These are phyloP conservation scores for Samsoniella hepiali DNA, from an alignment of 2,329 filamentous ascomycete species.

Conservation along the genomic window DNA sequence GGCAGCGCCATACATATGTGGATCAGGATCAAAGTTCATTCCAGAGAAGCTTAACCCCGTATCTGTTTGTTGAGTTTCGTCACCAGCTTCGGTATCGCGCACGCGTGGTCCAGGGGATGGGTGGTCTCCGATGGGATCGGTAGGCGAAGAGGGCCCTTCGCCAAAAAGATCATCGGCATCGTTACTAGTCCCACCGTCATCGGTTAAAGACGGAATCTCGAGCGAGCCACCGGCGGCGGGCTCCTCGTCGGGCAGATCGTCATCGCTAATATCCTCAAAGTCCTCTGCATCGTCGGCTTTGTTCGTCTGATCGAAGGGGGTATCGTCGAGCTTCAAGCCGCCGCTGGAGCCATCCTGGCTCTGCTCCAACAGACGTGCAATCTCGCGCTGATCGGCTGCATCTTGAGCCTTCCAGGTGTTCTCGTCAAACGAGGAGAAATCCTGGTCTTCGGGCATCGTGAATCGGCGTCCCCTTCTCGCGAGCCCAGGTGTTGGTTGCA, in stretches of 20 bases:
- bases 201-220: conserved; percentile 53
- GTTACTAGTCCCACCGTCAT: conserved; percentile 59
- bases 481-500: background rate
- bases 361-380: conserved; percentile 43
- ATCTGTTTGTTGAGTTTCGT: conserved; percentile 33
- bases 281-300: conserved; percentile 93
- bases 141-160: conserved; percentile 53
- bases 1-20: conserved; percentile 38
- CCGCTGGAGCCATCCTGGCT: conserved; percentile 39
- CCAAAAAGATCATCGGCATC: conserved; percentile 68
- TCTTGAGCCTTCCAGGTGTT: conserved; percentile 42
- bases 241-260: conserved; percentile 80
- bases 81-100: conserved; percentile 37
- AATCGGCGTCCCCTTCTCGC: conserved; percentile 1
- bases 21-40: conserved; percentile 49
- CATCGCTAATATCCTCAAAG: conserved; percentile 86
- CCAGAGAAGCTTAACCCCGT: conserved; percentile 36
- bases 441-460: conserved; percentile 34
- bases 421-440: conserved; percentile 36
- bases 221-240: conserved; percentile 39
- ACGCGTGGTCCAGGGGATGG: conserved; percentile 45
- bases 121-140: conserved; percentile 39
- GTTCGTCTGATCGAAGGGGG: conserved; percentile 59
- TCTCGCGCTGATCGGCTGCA: conserved; percentile 47
- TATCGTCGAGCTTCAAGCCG: conserved; percentile 42